Base-by-base conservation (phyloP, 768 basidiomycete genomes). In the Lactifluus pinguis region DNA sequence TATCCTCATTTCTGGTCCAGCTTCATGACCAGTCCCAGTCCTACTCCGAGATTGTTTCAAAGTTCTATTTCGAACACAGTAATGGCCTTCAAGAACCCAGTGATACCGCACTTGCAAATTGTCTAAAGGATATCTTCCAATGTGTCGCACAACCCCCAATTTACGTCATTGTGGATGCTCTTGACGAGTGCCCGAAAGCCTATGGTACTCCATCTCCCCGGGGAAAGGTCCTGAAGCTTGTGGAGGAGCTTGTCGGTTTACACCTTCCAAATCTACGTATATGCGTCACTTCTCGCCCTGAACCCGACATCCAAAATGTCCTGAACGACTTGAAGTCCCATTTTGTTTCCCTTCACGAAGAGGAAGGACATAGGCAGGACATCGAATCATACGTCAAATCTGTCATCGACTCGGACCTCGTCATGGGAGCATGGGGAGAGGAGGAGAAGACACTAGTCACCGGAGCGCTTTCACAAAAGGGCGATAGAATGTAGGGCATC, bases 201-300 rank as follows among this genome's bases (percentile, higher is more conserved):
- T 13, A 38, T 15, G 29, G 38, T 2, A 21, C 15, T 2, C 21
- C 53, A 0, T 25, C 53, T 14, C 29, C 53, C 4, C 53, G 53
- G 13, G 53, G 53, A 9, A 13, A 15, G 14, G 53, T 55, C 8
- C 38, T 54, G 14, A 3, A 17, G 0, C 7, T 54, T 17, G 21
- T 60, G 21, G 29, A 39, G 15, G n/a, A 19, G 6, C 44, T 60
- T 2, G 52, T 54, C 17, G 15, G n/a, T 17, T 11, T 41, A 3
- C 45, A 11, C 0, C 3, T 49, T 6, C 14, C 52, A 5, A 21
- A 60, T 32, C 4, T 60, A 38, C 45, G 45, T 30, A 17, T 60
- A 21, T 60, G 59, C 15, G 15, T 60, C n/a, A 53, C 59, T 2
- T 49, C 53, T n/a, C 38, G 59, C 13, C 59, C 38, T 1, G 53